Evolutionary conservation across 768 basidiomycete genomes (phyloP).

Genomic region (Pleurotus tuber-regium): DNA sequence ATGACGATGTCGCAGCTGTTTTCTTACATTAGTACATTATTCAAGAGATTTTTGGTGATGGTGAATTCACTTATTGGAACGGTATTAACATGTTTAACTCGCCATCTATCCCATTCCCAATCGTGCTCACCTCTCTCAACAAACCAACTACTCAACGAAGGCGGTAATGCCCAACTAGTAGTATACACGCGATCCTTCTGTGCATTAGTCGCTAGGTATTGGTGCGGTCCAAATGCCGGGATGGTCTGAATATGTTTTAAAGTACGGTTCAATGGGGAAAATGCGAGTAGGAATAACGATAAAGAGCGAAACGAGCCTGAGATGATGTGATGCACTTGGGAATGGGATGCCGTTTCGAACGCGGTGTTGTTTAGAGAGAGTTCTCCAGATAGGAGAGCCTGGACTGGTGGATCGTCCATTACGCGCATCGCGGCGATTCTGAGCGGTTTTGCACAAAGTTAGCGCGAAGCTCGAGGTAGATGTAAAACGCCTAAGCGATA

Average conservation of each 20-base stretch:
- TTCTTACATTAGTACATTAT: not conserved
- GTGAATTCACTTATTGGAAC: constrained; percentile 42
- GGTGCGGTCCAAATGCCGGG: constrained; percentile 48
- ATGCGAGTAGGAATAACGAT: constrained; percentile 48
- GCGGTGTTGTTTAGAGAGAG: not conserved
- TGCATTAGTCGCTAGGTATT: constrained; percentile 42
- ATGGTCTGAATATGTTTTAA: constrained; percentile 40
- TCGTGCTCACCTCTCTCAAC: constrained; percentile 22
- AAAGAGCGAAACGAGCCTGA: constrained; percentile 52
- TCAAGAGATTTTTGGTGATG: no score
- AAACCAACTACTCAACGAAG: constrained; percentile 44
- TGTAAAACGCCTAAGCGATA: no score
- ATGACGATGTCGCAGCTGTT: constrained; percentile 53
- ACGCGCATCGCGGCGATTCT: no score
- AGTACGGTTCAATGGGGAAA: constrained; percentile 38
- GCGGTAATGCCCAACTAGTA: constrained; percentile 51
- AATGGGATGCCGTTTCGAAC: not conserved
- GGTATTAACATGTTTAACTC: constrained; percentile 37
- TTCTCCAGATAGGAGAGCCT: not conserved
- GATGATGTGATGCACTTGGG: constrained; percentile 33
- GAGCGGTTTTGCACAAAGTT: no score
- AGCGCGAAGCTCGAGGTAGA: no score
- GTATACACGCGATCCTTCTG: constrained; percentile 38
- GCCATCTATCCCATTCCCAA: constrained; percentile 21
- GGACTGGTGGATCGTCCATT: not conserved